Evolutionary conservation across 2,329 filamentous ascomycete species (phyloP).

Genomic region (Xylariomycetidae sp.): DNA sequence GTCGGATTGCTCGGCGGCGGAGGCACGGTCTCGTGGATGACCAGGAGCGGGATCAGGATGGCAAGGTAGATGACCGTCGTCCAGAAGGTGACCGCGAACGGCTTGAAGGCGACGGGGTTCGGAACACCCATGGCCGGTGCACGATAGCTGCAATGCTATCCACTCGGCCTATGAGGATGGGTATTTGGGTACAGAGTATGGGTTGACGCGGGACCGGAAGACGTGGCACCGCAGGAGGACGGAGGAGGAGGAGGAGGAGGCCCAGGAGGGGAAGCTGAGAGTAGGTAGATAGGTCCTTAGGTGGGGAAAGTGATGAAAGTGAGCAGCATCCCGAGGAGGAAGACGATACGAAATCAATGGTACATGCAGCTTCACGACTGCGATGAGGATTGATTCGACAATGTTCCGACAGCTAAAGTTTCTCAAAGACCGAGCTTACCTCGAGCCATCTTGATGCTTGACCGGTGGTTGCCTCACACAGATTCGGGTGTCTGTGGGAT

Average conservation of each 20-base stretch:
- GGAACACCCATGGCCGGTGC: constrained; percentile 20
- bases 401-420: too few species aligned
- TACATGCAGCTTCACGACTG: too few species aligned
- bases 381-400: too few species aligned
- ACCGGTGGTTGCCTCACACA: too few species aligned
- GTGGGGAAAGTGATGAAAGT: too few species aligned
- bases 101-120: constrained; percentile 70
- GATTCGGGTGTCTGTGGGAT: too few species aligned
- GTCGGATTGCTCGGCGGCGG: constrained; percentile 49
- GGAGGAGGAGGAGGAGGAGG: constrained; percentile 5
- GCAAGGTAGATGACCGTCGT: constrained; percentile 71
- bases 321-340: too few species aligned
- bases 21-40: constrained; percentile 72
- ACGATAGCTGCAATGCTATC: constrained; percentile 2
- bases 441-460: too few species aligned
- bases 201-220: constrained; percentile 4
- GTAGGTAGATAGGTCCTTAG: constrained; percentile 13
- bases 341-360: too few species aligned
- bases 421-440: too few species aligned
- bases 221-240: constrained; percentile 5
- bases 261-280: constrained; percentile 14
- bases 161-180: constrained; percentile 9
- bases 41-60: constrained; percentile 64
- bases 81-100: constrained; percentile 75
- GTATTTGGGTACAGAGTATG: too few species aligned